These are phyloP conservation scores for Fraxinus sp. DNA, from an alignment of 305 asterid species.

Conservation along the genomic window DNA sequence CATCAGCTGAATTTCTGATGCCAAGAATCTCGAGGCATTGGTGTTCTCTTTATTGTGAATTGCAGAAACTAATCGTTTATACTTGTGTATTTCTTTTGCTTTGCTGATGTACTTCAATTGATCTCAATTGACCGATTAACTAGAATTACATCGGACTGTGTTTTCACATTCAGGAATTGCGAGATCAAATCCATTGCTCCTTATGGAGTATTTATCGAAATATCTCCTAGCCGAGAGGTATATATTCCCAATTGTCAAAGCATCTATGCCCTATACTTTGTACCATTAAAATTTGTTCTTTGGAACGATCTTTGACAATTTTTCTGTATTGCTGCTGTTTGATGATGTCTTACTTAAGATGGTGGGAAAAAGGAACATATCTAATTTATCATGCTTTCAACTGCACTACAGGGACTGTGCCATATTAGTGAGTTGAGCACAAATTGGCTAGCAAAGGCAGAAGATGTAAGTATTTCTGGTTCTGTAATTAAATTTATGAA, in stretches of 20 bases:
- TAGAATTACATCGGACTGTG: constrained; percentile 16
- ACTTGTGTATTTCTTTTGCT: not conserved
- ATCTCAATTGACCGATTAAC: constrained; percentile 7
- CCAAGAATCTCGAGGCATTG: not conserved
- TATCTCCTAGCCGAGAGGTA: constrained; percentile 96
- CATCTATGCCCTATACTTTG: constrained; percentile 18
- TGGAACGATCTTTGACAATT: constrained; percentile 1
- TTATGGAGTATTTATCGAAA: constrained; percentile 88
- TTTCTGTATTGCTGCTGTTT: constrained; percentile 4
- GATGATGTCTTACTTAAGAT: not conserved
- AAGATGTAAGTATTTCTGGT: constrained; percentile 64
- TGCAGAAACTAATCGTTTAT: constrained; percentile 17
- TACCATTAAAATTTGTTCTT: not conserved
- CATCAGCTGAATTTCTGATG: constrained; percentile 3
- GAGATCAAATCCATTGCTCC: constrained; percentile 87
- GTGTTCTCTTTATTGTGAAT: constrained; percentile 7
- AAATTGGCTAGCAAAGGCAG: constrained; percentile 87
- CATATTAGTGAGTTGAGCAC: constrained; percentile 94
- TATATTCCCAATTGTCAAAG: constrained; percentile 13
- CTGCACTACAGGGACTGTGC: constrained; percentile 73
- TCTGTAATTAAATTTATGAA: constrained; percentile 16
- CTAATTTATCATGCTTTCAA: constrained; percentile 6
- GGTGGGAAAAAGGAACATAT: not conserved
- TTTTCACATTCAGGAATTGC: constrained; percentile 66
- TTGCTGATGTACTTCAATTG: constrained; percentile 2